Evolutionary conservation across 257 asterid species (phyloP), one percentile per base, ranked within the genome.

Genomic region (Solanum sejunctum): DNA sequence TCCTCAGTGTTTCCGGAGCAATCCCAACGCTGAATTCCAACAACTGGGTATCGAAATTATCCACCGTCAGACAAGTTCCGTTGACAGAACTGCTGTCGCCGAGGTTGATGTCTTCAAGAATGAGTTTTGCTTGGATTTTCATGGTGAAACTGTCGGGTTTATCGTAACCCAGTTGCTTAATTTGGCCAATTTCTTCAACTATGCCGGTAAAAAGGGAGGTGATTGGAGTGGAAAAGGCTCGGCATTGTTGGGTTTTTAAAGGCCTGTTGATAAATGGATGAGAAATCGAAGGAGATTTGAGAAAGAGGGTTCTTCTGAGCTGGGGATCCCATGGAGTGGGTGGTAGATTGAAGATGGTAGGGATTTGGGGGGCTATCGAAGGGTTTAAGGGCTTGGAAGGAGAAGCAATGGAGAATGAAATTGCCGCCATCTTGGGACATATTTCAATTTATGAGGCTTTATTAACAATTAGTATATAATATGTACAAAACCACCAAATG

Each of bases 71-170:
- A 86, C 99, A 94, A 47, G 99, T 95, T 8, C 97, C 98, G 18
- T 95, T 95, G 85, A 95, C 97, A 16, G 98, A 87, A 84, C 94
- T 95, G 93, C 97, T 95, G 90, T 95, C 99, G 49, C 99, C 99
- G 67, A 95, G 85, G 85, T 90, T 94, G 43, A 95, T 77, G 84
- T 90, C 98, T 82, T 93, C 95, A 54, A 95, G 95, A 78, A 95
- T 78, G 79, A 86, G 85, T 75, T 87, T 89, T 16, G 95, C 95
- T 10, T 81, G 84, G 83, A 95, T 93, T 82, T 84, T 94, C 97
- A 95, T 91, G 82, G 91, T 90, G 87, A 93, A 95, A 57, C 95
- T 94, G 82, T 89, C 72, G 28, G 87, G 88, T 64, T 89, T 79
- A 16, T 89, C 93, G 80, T 87, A 92, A 11, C 97, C 98, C 47